Evolutionary conservation across 2,329 filamentous ascomycete species (phyloP).

Genomic region (Hypoxylon sp.): DNA sequence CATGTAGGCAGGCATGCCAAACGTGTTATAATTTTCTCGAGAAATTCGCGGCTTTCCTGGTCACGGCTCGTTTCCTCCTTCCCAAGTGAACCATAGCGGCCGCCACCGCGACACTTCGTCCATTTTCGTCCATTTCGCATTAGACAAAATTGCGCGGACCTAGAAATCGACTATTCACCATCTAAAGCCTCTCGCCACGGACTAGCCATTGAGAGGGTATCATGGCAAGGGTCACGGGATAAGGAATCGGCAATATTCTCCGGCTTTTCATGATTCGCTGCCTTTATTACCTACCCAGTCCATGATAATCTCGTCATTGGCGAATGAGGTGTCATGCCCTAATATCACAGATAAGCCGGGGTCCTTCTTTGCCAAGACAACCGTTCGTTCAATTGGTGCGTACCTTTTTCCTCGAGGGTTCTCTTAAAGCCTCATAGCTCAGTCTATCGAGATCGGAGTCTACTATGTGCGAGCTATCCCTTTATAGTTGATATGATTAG

Average conservation of each 20-base stretch:
- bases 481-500: slow-evolving; percentile 12
- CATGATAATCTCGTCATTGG: slow-evolving; percentile 26
- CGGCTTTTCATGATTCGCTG: slow-evolving; percentile 30
- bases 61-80: slow-evolving; percentile 30
- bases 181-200: slow-evolving; percentile 25
- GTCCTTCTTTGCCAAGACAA: slow-evolving; percentile 32
- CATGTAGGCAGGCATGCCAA: slow-evolving; percentile 7
- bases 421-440: slow-evolving; percentile 5
- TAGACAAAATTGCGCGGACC: slow-evolving; percentile 10
- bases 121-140: slow-evolving; percentile 16
- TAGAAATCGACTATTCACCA: slow-evolving; percentile 16
- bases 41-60: slow-evolving; percentile 2
- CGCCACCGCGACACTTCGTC: slow-evolving; percentile 24
- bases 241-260: slow-evolving; percentile 21
- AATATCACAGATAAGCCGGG: slow-evolving; percentile 26
- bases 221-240: slow-evolving; percentile 27
- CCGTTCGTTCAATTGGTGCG: slow-evolving; percentile 28
- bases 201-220: slow-evolving; percentile 27
- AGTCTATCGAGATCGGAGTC: background rate
- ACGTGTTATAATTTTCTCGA: slow-evolving; percentile 8
- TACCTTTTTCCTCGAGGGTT: slow-evolving; percentile 4
- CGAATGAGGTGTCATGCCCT: slow-evolving; percentile 26
- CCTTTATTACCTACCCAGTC: slow-evolving; percentile 10
- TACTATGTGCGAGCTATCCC: background rate
- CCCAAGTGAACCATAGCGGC: slow-evolving; percentile 35